phyloP scores from a whole-genome alignment of 371 early-diverging fungal genomes.

The Parasitella parasitica region DNA sequence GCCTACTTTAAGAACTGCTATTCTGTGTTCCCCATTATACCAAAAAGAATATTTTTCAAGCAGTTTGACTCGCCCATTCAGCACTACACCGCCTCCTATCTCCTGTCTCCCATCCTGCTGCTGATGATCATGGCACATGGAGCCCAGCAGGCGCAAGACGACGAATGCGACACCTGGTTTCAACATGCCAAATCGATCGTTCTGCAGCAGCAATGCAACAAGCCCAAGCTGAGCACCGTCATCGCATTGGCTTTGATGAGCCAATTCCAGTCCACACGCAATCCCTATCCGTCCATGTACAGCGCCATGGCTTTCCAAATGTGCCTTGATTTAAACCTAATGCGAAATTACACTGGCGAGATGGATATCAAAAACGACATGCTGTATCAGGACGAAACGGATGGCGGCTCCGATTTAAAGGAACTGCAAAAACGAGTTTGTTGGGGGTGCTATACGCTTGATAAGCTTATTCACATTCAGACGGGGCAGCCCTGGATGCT shows the following conservation, averaged over 20 bases:
- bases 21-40: slow-evolving; percentile 32
- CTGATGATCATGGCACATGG: slow-evolving; percentile 35
- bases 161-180: slow-evolving; percentile 28
- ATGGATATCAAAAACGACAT: not conserved
- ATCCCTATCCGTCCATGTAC: slow-evolving; percentile 16
- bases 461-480: slow-evolving; percentile 26
- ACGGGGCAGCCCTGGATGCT: slow-evolving; percentile 29
- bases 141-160: slow-evolving; percentile 17
- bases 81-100: slow-evolving; percentile 9
- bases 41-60: slow-evolving; percentile 26
- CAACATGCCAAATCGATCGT: slow-evolving; percentile 20
- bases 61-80: slow-evolving; percentile 24
- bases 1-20: slow-evolving; percentile 29
- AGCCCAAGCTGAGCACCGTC: slow-evolving; percentile 25
- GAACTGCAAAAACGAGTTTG: slow-evolving; percentile 29
- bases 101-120: slow-evolving; percentile 16
- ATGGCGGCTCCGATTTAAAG: slow-evolving; percentile 9
- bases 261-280: slow-evolving; percentile 18
- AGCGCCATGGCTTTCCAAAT: slow-evolving; percentile 35
- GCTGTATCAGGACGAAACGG: not conserved
- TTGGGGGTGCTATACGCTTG: slow-evolving; percentile 36
- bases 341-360: slow-evolving; percentile 15
- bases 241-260: slow-evolving; percentile 27
- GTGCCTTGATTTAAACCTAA: slow-evolving; percentile 27
- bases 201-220: not conserved